Evolutionary conservation across 495 filamentous ascomycete species (phyloP).

Genomic region (Sordaria brevicollis): DNA sequence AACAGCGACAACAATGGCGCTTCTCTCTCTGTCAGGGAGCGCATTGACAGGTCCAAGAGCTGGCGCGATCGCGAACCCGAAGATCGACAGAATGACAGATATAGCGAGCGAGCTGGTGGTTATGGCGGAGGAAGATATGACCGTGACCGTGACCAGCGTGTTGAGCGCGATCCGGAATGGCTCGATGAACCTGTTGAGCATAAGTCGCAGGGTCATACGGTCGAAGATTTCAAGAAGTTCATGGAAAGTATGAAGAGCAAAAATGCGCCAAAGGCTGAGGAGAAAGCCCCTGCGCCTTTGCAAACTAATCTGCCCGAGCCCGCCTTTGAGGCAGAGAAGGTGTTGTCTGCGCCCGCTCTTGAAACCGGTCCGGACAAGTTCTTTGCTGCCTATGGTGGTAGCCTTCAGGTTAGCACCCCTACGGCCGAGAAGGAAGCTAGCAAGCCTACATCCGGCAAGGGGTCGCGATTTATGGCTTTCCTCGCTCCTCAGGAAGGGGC

Average conservation of each 20-base stretch:
- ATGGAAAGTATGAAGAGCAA: slow-evolving; percentile 77
- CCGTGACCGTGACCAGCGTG: slow-evolving; percentile 51
- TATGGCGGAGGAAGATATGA: slow-evolving; percentile 42
- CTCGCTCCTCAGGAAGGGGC: slow-evolving; percentile 56
- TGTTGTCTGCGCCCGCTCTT: slow-evolving; percentile 44
- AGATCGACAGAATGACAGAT: slow-evolving; percentile 33
- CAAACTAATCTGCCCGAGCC: slow-evolving; percentile 17
- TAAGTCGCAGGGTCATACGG: slow-evolving; percentile 59
- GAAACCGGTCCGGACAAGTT: slow-evolving; percentile 70
- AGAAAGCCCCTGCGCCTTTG: slow-evolving; percentile 33
- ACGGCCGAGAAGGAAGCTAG: slow-evolving; percentile 31
- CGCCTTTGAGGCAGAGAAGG: slow-evolving; percentile 35
- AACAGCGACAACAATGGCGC: slow-evolving; percentile 22
- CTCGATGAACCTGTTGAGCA: slow-evolving; percentile 67
- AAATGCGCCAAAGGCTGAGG: slow-evolving; percentile 30
- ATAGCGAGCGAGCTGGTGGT: slow-evolving; percentile 22
- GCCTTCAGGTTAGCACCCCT: slow-evolving; percentile 24
- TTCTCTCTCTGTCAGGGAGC: slow-evolving; percentile 41
- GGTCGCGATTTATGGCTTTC: slow-evolving; percentile 77
- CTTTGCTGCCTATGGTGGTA: slow-evolving; percentile 55
- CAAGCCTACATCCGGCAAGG: slow-evolving; percentile 41
- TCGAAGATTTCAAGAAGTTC: slow-evolving; percentile 92
- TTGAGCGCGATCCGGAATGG: slow-evolving; percentile 80
- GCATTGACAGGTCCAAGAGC: slow-evolving; percentile 47
- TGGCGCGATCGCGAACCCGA: slow-evolving; percentile 58